Evolutionary conservation across 2,329 filamentous ascomycete species (phyloP), one percentile per base, ranked within the genome.

Genomic region (Epichloe hybrida): DNA sequence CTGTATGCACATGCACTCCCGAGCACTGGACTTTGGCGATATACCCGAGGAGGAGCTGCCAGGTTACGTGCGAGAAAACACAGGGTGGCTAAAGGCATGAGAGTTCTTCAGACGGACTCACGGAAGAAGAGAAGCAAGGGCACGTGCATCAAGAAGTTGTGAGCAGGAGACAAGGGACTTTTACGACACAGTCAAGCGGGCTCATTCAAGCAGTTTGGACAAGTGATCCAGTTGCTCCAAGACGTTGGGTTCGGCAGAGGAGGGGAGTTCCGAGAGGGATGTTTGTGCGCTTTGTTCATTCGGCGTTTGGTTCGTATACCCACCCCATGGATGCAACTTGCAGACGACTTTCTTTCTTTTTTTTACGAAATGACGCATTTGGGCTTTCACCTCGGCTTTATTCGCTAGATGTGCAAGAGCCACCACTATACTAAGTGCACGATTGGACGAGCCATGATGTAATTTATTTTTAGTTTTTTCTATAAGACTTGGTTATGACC

Each of bases 41-140:
- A 58, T 71, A 13, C 59, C 65, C 4, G 62, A 65, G 42, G 59
- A 67, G 12, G 63, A 70, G 2, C 57, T 78, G 2, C 75, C 74
- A 0, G 65, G 69, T 1, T 66, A 69, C 34, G 71, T 78, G 5
- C 61, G 54, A 34, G 64, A 63, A 2, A 72, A 77, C 49, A 63
- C 69, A 1, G 63, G 61, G 1, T 78, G 75, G 75, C 47, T 71
- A 35, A 64, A 64, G 43, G 71, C 69, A 3, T 66, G 63, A 20
- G 61, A 57, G 13, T 70, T 66, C 56, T 53, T 71, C 52, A 65
- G 68, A 15, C 60, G 68, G 43, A 41, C 42, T 8, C 31, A 48
- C 13, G 44, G 38, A n/a, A 31, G 47, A 15, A 31, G 40, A 42
- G 15, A 20, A 17, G 12, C 47, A 5, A 50, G 51, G 27, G 52